Evolutionary conservation across 441 rosid genomes (phyloP), one percentile per base, ranked within the genome.

Genomic region (Capsella rubella): DNA sequence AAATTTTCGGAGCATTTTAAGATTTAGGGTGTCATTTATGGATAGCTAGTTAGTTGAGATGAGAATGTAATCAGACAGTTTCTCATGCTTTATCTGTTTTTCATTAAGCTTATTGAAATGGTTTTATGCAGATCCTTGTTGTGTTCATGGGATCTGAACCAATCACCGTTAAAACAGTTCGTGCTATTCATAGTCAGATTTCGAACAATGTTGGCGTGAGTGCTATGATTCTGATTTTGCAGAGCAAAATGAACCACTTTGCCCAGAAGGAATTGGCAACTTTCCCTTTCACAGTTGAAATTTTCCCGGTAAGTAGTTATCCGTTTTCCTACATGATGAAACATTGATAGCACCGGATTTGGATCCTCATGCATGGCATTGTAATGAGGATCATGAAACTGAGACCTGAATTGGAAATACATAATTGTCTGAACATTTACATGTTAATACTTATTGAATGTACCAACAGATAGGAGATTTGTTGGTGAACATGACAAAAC

Each of bases 401-500:
- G 68, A 27, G 35, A 35, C 43, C 57, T 73, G 71, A 35, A 45
- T 27, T 55, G 65, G 65, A 60, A 5, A 55, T 55, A 31, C 64
- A 46, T 27, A n/a, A 13, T 60, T 61, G 6, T 51, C 55, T 35
- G 58, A 46, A 54, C 50, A 46, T 0, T 64, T 51, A 5, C 45
- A 29, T 47, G 60, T 65, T 49, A 37, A 15, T 12, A 27, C 6
- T 21, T 40, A 50, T 65, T 73, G 59, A 16, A 14, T 78, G 62
- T 78, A 18, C 53, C 27, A 69, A 74, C 81, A 87, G 92, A 83
- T 82, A 39, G 61, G 82, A 51, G 90, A 85, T 43, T 74, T 89
- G 75, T 84, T 85, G 76, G 76, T 77, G 56, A 90, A 85, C 70
- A 79, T 88, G 60, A 84, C 88, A 52, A 85, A 83, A 77, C 93